These are phyloP conservation scores for Amanita phalloides DNA, from an alignment of 768 basidiomycete species.

Conservation along the genomic window DNA sequence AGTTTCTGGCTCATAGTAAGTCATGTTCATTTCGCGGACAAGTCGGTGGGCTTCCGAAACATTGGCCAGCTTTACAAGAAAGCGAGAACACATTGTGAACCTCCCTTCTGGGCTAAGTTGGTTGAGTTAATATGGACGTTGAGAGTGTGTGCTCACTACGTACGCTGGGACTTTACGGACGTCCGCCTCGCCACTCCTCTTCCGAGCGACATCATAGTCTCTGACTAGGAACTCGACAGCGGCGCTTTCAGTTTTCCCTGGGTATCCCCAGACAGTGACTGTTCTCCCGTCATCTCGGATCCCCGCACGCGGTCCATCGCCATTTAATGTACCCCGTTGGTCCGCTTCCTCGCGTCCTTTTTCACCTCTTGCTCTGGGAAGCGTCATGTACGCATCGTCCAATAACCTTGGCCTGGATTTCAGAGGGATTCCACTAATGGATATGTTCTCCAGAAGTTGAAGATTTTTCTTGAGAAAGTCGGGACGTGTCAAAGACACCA, in stretches of 20 bases:
- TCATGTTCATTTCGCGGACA: constrained; percentile 53
- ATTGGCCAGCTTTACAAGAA: constrained; percentile 43
- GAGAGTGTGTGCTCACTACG: constrained; percentile 15
- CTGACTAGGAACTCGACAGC: constrained; percentile 29
- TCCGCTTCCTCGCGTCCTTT: constrained; percentile 19
- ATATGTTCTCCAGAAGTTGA: constrained; percentile 27
- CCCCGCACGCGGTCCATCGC: constrained; percentile 43
- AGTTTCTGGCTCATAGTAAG: constrained; percentile 25
- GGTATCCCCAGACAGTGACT: constrained; percentile 55
- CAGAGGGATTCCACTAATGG: constrained; percentile 35
- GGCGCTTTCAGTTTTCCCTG: constrained; percentile 28
- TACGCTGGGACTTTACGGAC: constrained; percentile 42
- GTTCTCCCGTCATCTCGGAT: constrained; percentile 35
- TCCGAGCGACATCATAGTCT: constrained; percentile 30
- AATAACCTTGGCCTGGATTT: constrained; percentile 19
- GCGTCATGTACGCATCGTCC: constrained; percentile 4
- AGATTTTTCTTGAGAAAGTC: constrained; percentile 32
- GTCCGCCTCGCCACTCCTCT: constrained; percentile 27
- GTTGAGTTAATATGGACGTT: background rate
- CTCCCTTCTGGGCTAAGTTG: constrained; percentile 20
- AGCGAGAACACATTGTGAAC: constrained; percentile 39
- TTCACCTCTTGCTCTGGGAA: constrained; percentile 16
- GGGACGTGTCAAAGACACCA: constrained; percentile 41
- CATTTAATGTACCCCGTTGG: constrained; percentile 15
- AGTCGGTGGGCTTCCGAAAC: constrained; percentile 61